A percentile compares a stretch with the other conserved stretches of the same genome.
These are phyloP conservation scores for Mycosphaerella arachidis DNA, from an alignment of 2,329 filamentous ascomycete species.

Conservation along the genomic window DNA sequence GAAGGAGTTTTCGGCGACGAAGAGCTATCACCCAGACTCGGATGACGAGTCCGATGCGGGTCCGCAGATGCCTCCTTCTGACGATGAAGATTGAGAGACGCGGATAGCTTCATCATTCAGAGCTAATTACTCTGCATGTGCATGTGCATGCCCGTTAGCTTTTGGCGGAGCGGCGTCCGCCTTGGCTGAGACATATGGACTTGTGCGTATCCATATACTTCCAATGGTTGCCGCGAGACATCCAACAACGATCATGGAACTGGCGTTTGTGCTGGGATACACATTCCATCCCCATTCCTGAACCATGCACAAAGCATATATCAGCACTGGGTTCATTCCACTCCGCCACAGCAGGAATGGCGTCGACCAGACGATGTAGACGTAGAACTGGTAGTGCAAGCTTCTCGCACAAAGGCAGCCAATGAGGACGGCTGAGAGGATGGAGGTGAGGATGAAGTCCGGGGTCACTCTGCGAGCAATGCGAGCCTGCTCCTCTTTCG, in stretches of 20 bases:
- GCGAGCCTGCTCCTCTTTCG: constrained; percentile 50
- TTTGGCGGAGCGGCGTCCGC: constrained; percentile 1
- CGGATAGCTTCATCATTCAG: neutral
- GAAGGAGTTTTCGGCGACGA: constrained; percentile 40
- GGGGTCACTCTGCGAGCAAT: constrained; percentile 60
- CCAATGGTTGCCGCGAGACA: constrained; percentile 64
- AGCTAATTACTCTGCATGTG: constrained; percentile 16
- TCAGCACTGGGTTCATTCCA: constrained; percentile 61
- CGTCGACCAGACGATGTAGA: constrained; percentile 83
- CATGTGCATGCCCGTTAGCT: constrained; percentile 2
- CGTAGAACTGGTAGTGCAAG: constrained; percentile 93
- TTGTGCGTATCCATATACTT: constrained; percentile 49
- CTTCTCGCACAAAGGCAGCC: constrained; percentile 82
- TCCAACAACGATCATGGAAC: constrained; percentile 65
- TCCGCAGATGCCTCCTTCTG: constrained; percentile 33
- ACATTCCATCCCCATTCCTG: constrained; percentile 96
- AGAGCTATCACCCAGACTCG: constrained; percentile 55
- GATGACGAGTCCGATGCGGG: constrained; percentile 66
- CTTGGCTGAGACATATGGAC: constrained; percentile 8
- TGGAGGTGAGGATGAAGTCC: constrained; percentile 68
- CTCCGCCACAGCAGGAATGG: constrained; percentile 82
- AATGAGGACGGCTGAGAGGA: constrained; percentile 71
- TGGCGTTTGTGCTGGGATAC: constrained; percentile 70
- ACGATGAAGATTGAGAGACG: constrained; percentile 25
- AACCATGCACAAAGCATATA: constrained; percentile 65